Evolutionary conservation across 805 yeast species (phyloP).

Genomic region (Lachancea nothofagi): DNA sequence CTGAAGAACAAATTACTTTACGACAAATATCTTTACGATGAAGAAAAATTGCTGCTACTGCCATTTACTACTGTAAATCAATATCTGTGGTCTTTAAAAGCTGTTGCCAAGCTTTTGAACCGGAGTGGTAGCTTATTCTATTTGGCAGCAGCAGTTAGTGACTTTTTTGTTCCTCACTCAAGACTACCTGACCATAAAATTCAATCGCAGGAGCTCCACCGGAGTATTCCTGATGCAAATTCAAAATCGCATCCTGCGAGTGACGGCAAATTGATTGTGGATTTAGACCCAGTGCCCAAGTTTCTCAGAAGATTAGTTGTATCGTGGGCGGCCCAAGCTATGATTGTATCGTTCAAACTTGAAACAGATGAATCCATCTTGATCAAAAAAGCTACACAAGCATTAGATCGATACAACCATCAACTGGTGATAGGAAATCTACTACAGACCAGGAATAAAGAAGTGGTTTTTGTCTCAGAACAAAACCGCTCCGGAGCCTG

Average conservation of each 20-base stretch:
- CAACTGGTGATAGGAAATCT: constrained; percentile 93
- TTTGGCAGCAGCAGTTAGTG: constrained; percentile 96
- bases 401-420: constrained; percentile 81
- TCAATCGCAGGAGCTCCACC: constrained; percentile 64
- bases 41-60: constrained; percentile 43
- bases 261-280: constrained; percentile 70
- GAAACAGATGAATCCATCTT: constrained; percentile 78
- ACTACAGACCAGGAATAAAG: constrained; percentile 78
- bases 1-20: constrained; percentile 46
- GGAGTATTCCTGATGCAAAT: constrained; percentile 6
- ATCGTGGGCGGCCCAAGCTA: constrained; percentile 90
- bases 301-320: constrained; percentile 83
- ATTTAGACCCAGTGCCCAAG: constrained; percentile 94
- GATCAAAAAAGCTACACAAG: constrained; percentile 68
- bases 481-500: constrained; percentile 37
- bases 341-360: constrained; percentile 89
- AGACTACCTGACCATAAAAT: constrained; percentile 91
- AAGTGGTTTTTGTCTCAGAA: constrained; percentile 71
- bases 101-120: constrained; percentile 56
- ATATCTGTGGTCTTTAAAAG: constrained; percentile 75
- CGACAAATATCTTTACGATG: constrained; percentile 25
- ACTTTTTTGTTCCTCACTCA: constrained; percentile 84
- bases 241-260: constrained; percentile 21
- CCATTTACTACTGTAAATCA: constrained; percentile 96
- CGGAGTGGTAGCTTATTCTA: constrained; percentile 67